Evolutionary conservation across 2,329 filamentous ascomycete species (phyloP).

Genomic region (Fusarium nisikadoi): DNA sequence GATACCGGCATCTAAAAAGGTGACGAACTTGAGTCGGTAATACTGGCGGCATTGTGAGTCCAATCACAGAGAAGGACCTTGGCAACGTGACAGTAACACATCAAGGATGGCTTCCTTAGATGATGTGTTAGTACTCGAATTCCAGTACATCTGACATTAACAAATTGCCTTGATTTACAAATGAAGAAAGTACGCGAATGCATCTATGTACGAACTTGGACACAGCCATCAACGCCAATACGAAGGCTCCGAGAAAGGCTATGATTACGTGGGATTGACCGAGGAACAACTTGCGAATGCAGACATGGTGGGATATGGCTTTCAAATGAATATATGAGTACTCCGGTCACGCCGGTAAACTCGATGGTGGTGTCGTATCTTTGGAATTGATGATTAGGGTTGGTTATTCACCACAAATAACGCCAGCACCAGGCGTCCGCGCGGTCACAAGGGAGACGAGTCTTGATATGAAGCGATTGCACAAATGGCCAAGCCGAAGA

Average conservation of each 20-base stretch:
- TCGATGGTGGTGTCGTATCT: constrained; percentile 21
- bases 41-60: constrained; percentile 35
- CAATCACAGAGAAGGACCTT: constrained; percentile 39
- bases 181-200: constrained; percentile 37
- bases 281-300: constrained; percentile 12
- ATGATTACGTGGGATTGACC: constrained; percentile 29
- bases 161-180: constrained; percentile 13
- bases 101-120: constrained; percentile 10
- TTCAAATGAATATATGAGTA: constrained; percentile 17
- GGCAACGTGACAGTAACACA: constrained; percentile 42
- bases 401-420: constrained; percentile 26
- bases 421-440: constrained; percentile 1
- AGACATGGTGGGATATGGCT: constrained; percentile 14
- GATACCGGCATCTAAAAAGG: constrained; percentile 22
- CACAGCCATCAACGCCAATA: constrained; percentile 37
- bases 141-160: constrained; percentile 22
- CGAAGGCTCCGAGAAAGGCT: constrained; percentile 26
- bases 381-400: constrained; percentile 34
- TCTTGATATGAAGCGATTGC: constrained; percentile 24
- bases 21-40: constrained; percentile 30
- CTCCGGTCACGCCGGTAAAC: constrained; percentile 25
- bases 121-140: constrained; percentile 24
- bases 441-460: constrained; percentile 20
- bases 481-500: constrained; percentile 28
- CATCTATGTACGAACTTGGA: constrained; percentile 13